phyloP scores from a whole-genome alignment of 2,329 filamentous ascomycete genomes.

The Colletotrichum kahawae region DNA sequence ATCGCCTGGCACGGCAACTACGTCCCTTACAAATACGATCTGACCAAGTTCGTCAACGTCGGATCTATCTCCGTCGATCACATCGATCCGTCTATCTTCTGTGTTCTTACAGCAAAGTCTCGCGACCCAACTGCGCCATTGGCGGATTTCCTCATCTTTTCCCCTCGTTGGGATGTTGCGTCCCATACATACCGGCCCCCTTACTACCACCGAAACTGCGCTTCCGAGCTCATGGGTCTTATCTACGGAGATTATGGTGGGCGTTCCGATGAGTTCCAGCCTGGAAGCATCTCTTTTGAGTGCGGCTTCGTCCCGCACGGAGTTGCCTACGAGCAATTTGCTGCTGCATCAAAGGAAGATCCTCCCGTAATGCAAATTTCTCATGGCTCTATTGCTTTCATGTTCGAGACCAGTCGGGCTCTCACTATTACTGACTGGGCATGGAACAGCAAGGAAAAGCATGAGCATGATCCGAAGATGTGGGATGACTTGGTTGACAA shows the following conservation, averaged over 20 bases:
- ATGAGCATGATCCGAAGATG: constrained; percentile 54
- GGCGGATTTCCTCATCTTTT: constrained; percentile 72
- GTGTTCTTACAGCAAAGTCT: constrained; percentile 66
- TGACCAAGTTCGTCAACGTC: constrained; percentile 62
- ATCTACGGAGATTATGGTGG: constrained; percentile 39
- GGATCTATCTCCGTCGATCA: constrained; percentile 67
- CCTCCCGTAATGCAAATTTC: constrained; percentile 50
- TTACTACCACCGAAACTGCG: constrained; percentile 68
- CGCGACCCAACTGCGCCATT: constrained; percentile 57
- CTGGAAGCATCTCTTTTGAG: constrained; percentile 48
- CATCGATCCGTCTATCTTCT: constrained; percentile 70
- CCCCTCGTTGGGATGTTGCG: constrained; percentile 68
- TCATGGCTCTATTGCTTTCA: constrained; percentile 52
- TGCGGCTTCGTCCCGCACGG: constrained; percentile 54
- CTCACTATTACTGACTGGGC: constrained; percentile 65
- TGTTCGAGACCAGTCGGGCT: constrained; percentile 57
- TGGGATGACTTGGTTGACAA: constrained; percentile 60
- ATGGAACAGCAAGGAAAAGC: constrained; percentile 39
- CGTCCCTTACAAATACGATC: constrained; percentile 62
- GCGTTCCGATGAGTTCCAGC: constrained; percentile 46
- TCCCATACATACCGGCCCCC: constrained; percentile 68
- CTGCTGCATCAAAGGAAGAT: constrained; percentile 51
- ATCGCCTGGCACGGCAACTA: constrained; percentile 77
- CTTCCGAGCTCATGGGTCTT: constrained; percentile 62
- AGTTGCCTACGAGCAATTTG: constrained; percentile 47